A percentile compares a stretch with the other conserved stretches of the same genome.
Conservation (phyloP, 2,329 filamentous ascomycete genomes). For the Elsinoe batatas region DNA sequence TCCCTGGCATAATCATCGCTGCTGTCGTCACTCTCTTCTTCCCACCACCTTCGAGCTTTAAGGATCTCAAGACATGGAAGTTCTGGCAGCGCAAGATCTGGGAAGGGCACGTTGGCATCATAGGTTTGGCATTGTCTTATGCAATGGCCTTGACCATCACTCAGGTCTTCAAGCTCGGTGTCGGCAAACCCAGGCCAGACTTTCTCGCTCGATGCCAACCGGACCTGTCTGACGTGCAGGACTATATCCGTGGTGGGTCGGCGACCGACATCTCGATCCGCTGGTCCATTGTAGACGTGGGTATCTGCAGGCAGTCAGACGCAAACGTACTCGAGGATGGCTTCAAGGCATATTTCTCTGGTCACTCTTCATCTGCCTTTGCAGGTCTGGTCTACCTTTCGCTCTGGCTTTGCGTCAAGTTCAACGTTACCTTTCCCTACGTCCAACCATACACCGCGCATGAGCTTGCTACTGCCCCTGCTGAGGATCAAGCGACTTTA, state of each 20-base stretch:
- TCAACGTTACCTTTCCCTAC: slow-evolving; percentile 64
- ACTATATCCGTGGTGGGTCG: slow-evolving; percentile 51
- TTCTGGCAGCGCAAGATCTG: slow-evolving; percentile 77
- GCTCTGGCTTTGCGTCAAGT: slow-evolving; percentile 77
- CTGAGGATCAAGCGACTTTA: slow-evolving; percentile 10
- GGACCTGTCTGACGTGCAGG: slow-evolving; percentile 52
- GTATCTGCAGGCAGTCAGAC: slow-evolving; percentile 64
- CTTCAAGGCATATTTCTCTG: slow-evolving; percentile 75
- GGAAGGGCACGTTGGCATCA: slow-evolving; percentile 77
- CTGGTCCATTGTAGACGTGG: slow-evolving; percentile 52
- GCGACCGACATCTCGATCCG: slow-evolving; percentile 43
- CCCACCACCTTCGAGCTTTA: slow-evolving; percentile 29
- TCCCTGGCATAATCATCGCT: slow-evolving; percentile 59
- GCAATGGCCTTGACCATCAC: slow-evolving; percentile 70
- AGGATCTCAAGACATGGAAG: slow-evolving; percentile 49
- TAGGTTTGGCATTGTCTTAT: slow-evolving; percentile 67
- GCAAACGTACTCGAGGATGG: slow-evolving; percentile 58
- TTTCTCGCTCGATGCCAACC: slow-evolving; percentile 63
- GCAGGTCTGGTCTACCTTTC: slow-evolving; percentile 76
- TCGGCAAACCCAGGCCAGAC: slow-evolving; percentile 56
- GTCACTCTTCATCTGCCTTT: slow-evolving; percentile 64
- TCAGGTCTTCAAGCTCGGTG: slow-evolving; percentile 69
- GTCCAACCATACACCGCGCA: slow-evolving; percentile 32
- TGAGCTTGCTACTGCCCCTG: neutral
- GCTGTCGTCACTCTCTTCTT: slow-evolving; percentile 55